Evolutionary conservation across 306 rosid species (phyloP).

Genomic region (Acmispon strigosus): DNA sequence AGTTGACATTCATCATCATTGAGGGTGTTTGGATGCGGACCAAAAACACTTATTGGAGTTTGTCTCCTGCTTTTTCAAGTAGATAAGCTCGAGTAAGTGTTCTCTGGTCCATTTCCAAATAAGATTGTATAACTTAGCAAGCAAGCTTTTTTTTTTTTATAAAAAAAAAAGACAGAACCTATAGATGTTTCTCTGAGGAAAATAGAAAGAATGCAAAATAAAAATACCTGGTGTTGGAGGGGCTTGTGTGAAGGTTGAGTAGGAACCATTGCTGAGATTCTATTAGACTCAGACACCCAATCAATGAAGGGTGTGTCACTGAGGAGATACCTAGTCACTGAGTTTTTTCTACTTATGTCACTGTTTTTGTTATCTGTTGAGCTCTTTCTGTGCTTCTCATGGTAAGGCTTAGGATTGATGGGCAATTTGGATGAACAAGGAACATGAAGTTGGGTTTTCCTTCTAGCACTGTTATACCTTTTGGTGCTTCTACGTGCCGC

Average conservation of each 20-base stretch:
- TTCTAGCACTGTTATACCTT: background rate
- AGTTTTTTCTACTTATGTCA: slow-evolving; percentile 23
- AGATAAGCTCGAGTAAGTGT: no score
- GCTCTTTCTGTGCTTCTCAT: slow-evolving; percentile 31
- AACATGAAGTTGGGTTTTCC: slow-evolving; percentile 20
- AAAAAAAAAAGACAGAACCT: background rate
- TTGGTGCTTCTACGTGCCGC: slow-evolving; percentile 24
- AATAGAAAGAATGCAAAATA: background rate
- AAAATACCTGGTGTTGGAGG: slow-evolving; percentile 40
- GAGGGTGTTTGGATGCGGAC: no score
- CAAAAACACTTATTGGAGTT: no score
- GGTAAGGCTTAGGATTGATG: slow-evolving; percentile 36
- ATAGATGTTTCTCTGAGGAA: background rate
- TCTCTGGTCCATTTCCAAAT: no score
- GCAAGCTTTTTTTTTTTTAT: no score
- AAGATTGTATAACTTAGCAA: background rate
- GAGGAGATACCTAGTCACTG: slow-evolving; percentile 32
- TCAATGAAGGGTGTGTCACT: slow-evolving; percentile 32
- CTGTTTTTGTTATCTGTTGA: slow-evolving; percentile 16
- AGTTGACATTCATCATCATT: background rate
- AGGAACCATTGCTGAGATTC: background rate
- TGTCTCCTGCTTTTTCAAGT: no score
- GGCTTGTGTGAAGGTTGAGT: slow-evolving; percentile 10
- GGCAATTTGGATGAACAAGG: slow-evolving; percentile 59
- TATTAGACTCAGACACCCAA: slow-evolving; percentile 31